Evolutionary conservation across 208 protist genomes (phyloP).

Genomic region (Wallacemonas rigidus): DNA sequence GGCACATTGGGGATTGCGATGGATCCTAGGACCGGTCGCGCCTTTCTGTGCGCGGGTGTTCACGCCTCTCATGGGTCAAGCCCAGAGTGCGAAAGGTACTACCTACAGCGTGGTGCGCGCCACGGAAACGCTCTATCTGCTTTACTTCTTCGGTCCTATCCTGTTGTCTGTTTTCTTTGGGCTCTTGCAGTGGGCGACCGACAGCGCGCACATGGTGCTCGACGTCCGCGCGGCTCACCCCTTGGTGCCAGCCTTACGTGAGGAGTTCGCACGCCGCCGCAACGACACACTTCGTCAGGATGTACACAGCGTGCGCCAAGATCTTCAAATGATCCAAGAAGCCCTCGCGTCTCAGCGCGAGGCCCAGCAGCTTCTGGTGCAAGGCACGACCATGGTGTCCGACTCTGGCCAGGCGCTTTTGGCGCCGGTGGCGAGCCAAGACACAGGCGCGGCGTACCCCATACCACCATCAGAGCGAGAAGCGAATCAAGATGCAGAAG

Average conservation of each 20-base stretch:
- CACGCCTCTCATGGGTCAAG: background rate
- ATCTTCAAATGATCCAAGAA: too few relatives aligned
- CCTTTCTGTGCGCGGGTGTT: background rate
- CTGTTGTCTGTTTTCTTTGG: constrained; percentile 6
- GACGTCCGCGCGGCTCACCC: background rate
- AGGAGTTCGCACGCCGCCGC: background rate
- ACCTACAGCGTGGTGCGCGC: constrained; percentile 8
- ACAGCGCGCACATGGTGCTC: constrained; percentile 11
- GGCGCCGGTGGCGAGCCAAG: too few relatives aligned
- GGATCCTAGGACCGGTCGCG: background rate
- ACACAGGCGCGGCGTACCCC: too few relatives aligned
- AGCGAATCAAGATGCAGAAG: too few relatives aligned
- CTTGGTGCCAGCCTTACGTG: constrained; percentile 1
- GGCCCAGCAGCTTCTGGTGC: too few relatives aligned
- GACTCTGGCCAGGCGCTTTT: too few relatives aligned
- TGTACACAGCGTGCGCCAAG: background rate
- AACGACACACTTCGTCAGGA: background rate
- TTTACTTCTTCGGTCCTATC: constrained; percentile 9
- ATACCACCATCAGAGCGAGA: too few relatives aligned
- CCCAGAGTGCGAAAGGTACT: background rate
- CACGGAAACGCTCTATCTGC: constrained; percentile 13
- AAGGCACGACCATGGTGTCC: too few relatives aligned
- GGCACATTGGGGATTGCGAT: background rate
- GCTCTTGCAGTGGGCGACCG: background rate
- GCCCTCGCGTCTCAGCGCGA: too few relatives aligned